Evolutionary conservation across 2,329 filamentous ascomycete genomes (phyloP).

Genomic region (Dactylellina leptospora): DNA sequence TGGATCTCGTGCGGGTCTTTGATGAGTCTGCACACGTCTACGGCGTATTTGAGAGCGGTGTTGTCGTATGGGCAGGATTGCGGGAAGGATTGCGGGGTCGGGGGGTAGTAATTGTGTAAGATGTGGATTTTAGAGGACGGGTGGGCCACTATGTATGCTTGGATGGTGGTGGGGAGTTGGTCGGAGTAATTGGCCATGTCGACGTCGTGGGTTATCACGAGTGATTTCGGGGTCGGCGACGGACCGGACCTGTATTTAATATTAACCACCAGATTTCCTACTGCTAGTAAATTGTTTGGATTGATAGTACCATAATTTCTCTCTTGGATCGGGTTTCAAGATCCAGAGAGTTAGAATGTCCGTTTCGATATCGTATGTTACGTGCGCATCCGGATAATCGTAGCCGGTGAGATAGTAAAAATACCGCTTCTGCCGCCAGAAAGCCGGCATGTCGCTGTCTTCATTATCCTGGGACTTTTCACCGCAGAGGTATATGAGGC

Average conservation of each 20-base stretch:
- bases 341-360: conserved; percentile 74
- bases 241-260: conserved; percentile 41
- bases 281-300: not conserved
- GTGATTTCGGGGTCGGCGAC: conserved; percentile 42
- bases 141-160: conserved; percentile 58
- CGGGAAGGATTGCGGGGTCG: conserved; percentile 27
- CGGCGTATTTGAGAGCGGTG: conserved; percentile 71
- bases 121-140: conserved; percentile 54
- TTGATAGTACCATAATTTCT: conserved; percentile 40
- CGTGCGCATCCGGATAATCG: conserved; percentile 66
- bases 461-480: conserved; percentile 64
- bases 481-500: conserved; percentile 69
- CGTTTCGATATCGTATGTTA: conserved; percentile 68
- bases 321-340: conserved; percentile 56
- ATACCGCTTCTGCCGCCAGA: conserved; percentile 70
- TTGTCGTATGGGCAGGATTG: conserved; percentile 64
- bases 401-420: conserved; percentile 70
- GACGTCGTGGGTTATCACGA: conserved; percentile 69
- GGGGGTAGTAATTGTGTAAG: conserved; percentile 50
- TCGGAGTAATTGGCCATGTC: conserved; percentile 73
- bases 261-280: not conserved
- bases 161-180: conserved; percentile 58
- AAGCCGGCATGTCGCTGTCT: conserved; percentile 68
- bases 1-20: conserved; percentile 88
- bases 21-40: conserved; percentile 80